phyloP scores from a whole-genome alignment of 345 rosid species.

The Eucalyptus camaldulensis region DNA sequence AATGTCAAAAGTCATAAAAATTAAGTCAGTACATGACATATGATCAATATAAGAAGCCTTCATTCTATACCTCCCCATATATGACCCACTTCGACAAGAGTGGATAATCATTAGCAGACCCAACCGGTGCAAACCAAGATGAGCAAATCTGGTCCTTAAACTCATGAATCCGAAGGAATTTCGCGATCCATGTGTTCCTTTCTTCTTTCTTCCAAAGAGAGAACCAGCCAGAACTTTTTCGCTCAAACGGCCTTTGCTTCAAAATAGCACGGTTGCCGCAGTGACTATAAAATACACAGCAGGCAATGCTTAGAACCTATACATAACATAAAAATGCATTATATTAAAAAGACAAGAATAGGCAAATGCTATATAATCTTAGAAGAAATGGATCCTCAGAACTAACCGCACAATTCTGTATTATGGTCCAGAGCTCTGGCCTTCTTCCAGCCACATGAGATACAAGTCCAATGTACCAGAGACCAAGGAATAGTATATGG shows the following conservation, averaged over 20 bases:
- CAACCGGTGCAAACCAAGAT: conserved; percentile 99
- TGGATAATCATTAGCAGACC: conserved; percentile 98
- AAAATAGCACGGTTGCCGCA: conserved; percentile 91
- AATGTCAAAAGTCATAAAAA: neutral
- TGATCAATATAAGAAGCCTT: neutral
- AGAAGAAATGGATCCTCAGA: neutral
- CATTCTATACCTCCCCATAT: conserved; percentile 73
- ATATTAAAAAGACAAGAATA: neutral
- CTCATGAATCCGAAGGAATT: conserved; percentile 68
- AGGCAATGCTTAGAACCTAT: conserved; percentile 94
- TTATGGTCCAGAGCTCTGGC: conserved; percentile 83
- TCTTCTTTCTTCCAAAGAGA: conserved; percentile 56
- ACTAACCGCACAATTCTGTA: conserved; percentile 95
- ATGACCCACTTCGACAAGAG: conserved; percentile 96
- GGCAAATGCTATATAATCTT: neutral
- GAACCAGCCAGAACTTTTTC: conserved; percentile 56
- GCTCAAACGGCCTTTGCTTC: conserved; percentile 39
- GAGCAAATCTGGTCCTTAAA: conserved; percentile 92
- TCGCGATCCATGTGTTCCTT: conserved; percentile 60
- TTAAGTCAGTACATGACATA: neutral
- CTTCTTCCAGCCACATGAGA: conserved; percentile 93
- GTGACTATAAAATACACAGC: conserved; percentile 97
- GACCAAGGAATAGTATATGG: conserved; percentile 78
- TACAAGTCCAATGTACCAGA: conserved; percentile 91
- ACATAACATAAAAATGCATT: neutral